phyloP scores from a whole-genome alignment of 805 yeast genomes.

The Scheffersomyces spartinae region DNA sequence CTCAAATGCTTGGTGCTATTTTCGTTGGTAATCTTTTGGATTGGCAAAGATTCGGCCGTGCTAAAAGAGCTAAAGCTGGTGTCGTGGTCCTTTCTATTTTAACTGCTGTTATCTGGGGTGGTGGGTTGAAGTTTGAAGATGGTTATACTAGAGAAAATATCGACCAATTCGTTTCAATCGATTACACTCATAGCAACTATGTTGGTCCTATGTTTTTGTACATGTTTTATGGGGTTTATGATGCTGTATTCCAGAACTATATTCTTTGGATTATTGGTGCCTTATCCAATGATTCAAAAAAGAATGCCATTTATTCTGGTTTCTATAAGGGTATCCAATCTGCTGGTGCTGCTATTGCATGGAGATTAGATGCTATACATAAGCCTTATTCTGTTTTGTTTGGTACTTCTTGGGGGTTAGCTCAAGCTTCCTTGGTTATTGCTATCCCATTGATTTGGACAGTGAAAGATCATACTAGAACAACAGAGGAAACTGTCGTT shows the following conservation, averaged over 20 bases:
- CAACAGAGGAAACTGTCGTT: no score
- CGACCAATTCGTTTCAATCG: slow-evolving; percentile 19
- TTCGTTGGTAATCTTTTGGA: slow-evolving; percentile 39
- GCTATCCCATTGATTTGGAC: slow-evolving; percentile 37
- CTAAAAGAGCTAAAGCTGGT: slow-evolving; percentile 36
- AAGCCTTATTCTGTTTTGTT: slow-evolving; percentile 29
- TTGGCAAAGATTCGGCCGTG: slow-evolving; percentile 26
- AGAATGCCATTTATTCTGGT: slow-evolving; percentile 45
- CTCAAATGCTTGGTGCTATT: slow-evolving; percentile 48
- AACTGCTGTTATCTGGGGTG: slow-evolving; percentile 46
- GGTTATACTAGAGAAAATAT: slow-evolving; percentile 28
- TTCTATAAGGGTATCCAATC: slow-evolving; percentile 55
- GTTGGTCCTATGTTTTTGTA: slow-evolving; percentile 53
- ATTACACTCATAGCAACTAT: slow-evolving; percentile 35
- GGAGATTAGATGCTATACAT: slow-evolving; percentile 38
- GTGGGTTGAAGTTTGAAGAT: slow-evolving; percentile 39
- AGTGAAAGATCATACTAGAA: no score
- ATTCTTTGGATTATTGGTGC: slow-evolving; percentile 51
- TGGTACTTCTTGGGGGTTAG: slow-evolving; percentile 41
- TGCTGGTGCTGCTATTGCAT: slow-evolving; percentile 51
- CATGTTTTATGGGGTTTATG: slow-evolving; percentile 49
- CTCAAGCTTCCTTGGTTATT: slow-evolving; percentile 34
- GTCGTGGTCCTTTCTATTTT: slow-evolving; percentile 26
- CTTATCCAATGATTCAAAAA: slow-evolving; percentile 44
- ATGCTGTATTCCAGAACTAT: slow-evolving; percentile 49